Conservation (phyloP, 2,329 filamentous ascomycete species). For the Diaporthe longicolla region DNA sequence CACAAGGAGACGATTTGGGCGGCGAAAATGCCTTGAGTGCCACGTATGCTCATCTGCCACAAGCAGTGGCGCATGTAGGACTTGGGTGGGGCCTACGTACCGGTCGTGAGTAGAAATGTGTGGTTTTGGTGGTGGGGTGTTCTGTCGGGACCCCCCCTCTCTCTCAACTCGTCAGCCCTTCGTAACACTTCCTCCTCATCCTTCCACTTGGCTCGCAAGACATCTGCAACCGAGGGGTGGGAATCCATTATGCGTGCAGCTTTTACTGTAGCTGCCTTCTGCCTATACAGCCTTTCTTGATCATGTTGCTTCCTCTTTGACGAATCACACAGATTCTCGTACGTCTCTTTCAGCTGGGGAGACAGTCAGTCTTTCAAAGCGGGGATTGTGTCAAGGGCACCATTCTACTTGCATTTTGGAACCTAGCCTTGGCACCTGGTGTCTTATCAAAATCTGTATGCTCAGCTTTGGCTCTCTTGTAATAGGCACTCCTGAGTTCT, state of each 20-base stretch:
- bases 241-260: not conserved
- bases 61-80: too few species aligned
- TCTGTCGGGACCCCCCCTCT: not conserved
- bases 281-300: not conserved
- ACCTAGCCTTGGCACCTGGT: not conserved
- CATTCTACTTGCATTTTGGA: not conserved
- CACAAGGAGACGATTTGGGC: too few species aligned
- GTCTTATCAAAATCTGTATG: slow-evolving; percentile 1
- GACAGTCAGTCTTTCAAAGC: not conserved
- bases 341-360: not conserved
- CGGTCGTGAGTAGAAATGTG: not conserved
- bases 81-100: not conserved
- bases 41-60: too few species aligned
- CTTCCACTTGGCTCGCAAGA: not conserved
- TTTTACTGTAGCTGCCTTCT: not conserved
- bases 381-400: not conserved
- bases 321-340: not conserved
- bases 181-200: not conserved
- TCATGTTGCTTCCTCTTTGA: not conserved
- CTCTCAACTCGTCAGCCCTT: not conserved
- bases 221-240: not conserved
- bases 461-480: not conserved
- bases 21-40: too few species aligned
- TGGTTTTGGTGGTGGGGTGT: not conserved
- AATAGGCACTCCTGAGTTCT: not conserved